Evolutionary conservation across 208 protist genomes (phyloP), one percentile per base, ranked within the genome.

Genomic region (Trypanosoma avium): DNA sequence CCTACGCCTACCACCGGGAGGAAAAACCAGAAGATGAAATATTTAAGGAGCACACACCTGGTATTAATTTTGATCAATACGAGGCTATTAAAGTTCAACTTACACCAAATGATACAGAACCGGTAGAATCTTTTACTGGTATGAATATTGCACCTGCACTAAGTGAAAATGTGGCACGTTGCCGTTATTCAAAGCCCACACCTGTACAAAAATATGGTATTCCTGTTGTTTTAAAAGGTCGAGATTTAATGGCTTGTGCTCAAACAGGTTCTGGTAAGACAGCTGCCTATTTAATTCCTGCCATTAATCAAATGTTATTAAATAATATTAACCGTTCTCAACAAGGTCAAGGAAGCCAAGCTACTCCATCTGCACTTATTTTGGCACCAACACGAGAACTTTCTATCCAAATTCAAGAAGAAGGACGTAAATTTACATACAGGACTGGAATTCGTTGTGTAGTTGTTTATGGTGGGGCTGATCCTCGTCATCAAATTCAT

Each of bases 261-360:
- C 98, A 99, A 85, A 99, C 98, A 21, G 98, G 97, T 54, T 99
- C 97, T 17, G 98, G 98, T 59, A 99, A 99, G 85, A 99, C 98
- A 3, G 98, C 97, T 26, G 97, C 98, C 21, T 99, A 99, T 81
- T 82, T 99, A 2, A 75, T 99, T 21, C 98, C 98, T 17, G 96
- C 97, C 36, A 97, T 99, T 54, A 92, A 92, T 65, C 84, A 85
- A 52, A 91, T 95, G 73, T 72, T 92, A 26, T 56, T 81, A 30
- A 94, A 94, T 70, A 85, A 80, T 62, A 27, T 82, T 42, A 87
- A 84, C 67, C 77, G 76, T 26, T 47, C 49, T 48, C 68, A 65
- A 27, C 65, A 75, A 33, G 59, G 53, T 29, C 70, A 67, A 45
- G 83, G 86, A 19, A 54, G 54, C 45, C 87, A 90, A 60, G 79